Base-by-base conservation (phyloP, 2,329 filamentous ascomycete species). In the Penicillium capsulatum region DNA sequence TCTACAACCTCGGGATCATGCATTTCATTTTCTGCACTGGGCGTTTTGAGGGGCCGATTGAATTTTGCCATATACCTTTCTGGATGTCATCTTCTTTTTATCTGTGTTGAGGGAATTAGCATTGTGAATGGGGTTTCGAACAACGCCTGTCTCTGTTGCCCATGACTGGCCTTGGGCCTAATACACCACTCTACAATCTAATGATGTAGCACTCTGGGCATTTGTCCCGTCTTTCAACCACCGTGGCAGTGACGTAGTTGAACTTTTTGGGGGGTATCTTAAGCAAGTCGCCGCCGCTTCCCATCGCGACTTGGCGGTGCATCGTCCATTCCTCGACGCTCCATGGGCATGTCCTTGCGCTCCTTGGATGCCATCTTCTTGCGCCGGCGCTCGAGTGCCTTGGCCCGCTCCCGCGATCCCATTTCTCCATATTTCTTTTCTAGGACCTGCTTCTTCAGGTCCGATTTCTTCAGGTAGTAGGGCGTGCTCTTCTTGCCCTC, bases 281-380 rank as follows among this genome's bases (percentile, higher is more conserved):
- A 61, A 33, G 40, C 55, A 37, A 60, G 32, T 34, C 59, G 51
- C 16, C 54, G 51, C 14, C 57, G 52, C 47, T 63, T 64, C 27
- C 55, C 53, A 6, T 46, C 51, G 35, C 43, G 48, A 38, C 45
- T 51, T 31, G 40, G 37, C 27, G 48, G 36, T 14, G 29, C 39
- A 33, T 42, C 49, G 16, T 46, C 65, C 17, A 58, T 48, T 8
- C 61, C 64, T 45, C 78, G 70, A 47, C 77, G 68, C 34, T 67
- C 70, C 59, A 69, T 66, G 0, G 81, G 81, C 75, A 90, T 71
- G 47, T 80, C 76, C 70, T 80, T 94, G 71, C 85, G 85, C 75
- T 97, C 92, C 72, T 84, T 91, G 7, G 79, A 74, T 1, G 86
- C 80, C 37, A 87, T 73, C 82, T 95, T 96, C 82, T 95, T 96